phyloP scores from a whole-genome alignment of 2,329 filamentous ascomycete species.

The Elsinoe fawcettii region DNA sequence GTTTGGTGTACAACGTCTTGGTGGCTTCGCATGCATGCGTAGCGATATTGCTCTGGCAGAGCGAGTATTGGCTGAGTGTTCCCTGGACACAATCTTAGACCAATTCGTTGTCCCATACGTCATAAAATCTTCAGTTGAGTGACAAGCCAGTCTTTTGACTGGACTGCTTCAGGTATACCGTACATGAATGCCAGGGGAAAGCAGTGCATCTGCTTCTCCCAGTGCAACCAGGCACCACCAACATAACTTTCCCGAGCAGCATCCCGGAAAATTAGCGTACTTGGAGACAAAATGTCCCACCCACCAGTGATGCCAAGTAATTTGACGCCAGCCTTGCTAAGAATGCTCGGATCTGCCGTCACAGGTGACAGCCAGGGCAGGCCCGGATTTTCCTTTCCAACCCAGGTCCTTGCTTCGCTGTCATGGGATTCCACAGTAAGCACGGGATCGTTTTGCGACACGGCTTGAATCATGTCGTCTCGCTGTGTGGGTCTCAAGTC shows the following conservation, averaged over 20 bases:
- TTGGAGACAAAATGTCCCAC: constrained; percentile 47
- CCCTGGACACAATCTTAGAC: neutral
- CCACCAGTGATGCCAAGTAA: constrained; percentile 48
- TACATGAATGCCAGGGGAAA: constrained; percentile 47
- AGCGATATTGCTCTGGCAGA: too few relatives aligned
- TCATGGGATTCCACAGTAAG: constrained; percentile 38
- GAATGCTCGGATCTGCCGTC: constrained; percentile 32
- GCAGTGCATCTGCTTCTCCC: constrained; percentile 55
- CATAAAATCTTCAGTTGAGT: constrained; percentile 20
- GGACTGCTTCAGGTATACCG: constrained; percentile 40
- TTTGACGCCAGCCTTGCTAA: constrained; percentile 37
- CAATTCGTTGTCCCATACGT: neutral
- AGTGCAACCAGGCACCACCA: constrained; percentile 49
- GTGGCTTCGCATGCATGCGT: too few relatives aligned
- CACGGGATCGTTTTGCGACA: constrained; percentile 39
- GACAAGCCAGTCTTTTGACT: constrained; percentile 41
- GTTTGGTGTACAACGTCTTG: too few relatives aligned
- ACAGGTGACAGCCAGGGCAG: constrained; percentile 45
- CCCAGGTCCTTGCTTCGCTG: constrained; percentile 37
- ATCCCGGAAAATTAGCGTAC: constrained; percentile 43
- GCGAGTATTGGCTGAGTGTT: neutral
- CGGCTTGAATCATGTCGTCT: neutral
- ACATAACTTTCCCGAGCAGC: constrained; percentile 39
- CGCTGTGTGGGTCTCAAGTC: constrained; percentile 37
- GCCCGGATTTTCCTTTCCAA: constrained; percentile 32